phyloP scores from a whole-genome alignment of 352 stramenopile genomes.

The Phytophthora fragariaefolia region DNA sequence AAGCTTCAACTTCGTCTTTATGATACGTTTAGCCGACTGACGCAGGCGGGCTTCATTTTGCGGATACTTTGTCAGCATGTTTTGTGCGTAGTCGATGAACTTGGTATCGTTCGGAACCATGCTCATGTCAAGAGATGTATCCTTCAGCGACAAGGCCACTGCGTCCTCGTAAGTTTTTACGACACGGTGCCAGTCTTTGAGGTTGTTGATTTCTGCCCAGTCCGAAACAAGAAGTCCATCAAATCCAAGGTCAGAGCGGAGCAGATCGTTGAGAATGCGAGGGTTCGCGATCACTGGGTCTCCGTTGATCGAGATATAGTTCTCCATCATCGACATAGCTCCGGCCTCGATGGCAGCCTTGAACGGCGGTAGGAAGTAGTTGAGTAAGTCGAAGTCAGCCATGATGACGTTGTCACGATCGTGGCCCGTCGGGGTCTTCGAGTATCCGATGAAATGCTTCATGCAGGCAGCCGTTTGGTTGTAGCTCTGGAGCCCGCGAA shows the following conservation, averaged over 20 bases:
- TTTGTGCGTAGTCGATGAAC: conserved; percentile 57
- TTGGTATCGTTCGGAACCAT: conserved; percentile 68
- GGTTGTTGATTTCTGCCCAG: conserved; percentile 91
- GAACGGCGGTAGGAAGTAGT: conserved; percentile 86
- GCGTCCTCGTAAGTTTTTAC: conserved; percentile 50
- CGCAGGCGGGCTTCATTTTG: conserved; percentile 48
- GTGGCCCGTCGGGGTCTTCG: conserved; percentile 71
- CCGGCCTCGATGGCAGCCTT: conserved; percentile 76
- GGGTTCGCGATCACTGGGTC: conserved; percentile 85
- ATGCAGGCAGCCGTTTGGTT: conserved; percentile 76
- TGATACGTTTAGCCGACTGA: conserved; percentile 57
- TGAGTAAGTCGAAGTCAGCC: conserved; percentile 71
- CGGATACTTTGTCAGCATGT: conserved; percentile 43
- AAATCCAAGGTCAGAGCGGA: conserved; percentile 82
- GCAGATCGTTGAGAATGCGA: conserved; percentile 71
- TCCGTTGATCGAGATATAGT: conserved; percentile 92
- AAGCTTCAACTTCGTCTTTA: conserved; percentile 73
- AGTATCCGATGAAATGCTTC: conserved; percentile 90
- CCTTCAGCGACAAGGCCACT: conserved; percentile 60
- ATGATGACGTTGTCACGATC: conserved; percentile 81
- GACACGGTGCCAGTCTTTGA: conserved; percentile 61
- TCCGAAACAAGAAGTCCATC: conserved; percentile 89
- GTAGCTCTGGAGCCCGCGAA: conserved; percentile 80
- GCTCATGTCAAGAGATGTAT: conserved; percentile 91
- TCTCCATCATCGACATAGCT: conserved; percentile 91